Evolutionary conservation across 1,284 basidiomycete species (phyloP), one percentile per base, ranked within the genome.

Genomic region (Malassezia restricta): DNA sequence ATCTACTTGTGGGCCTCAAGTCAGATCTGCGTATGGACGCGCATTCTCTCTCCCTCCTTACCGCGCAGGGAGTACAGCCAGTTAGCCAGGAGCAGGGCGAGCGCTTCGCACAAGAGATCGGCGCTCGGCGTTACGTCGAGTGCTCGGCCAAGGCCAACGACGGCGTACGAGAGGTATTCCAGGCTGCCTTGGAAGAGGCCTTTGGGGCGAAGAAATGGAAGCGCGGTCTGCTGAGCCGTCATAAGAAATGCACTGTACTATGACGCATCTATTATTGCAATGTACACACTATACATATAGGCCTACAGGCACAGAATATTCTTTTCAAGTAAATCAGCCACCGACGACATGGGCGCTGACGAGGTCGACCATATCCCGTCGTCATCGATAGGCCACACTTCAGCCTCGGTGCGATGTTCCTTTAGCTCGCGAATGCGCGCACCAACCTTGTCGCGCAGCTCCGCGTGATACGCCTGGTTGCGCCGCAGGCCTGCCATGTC

Each of bases 1-100:
- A 92, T 58, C 82, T 98, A 63, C 80, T 98, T 29, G 87, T 99
- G 43, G 91, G 83, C 27, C 89, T 89, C 46, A 98, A 99, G 78
- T 68, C 62, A 1, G 68, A 99, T 75, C 78, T 96, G 39, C 83
- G 94, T 49, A 75, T 79, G 43, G 92, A 96, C 75, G 82, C 85
- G 28, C 84, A 86, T 63, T 91, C 89, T 39, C 79, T 83, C 59
- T 82, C 86, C n/a, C 87, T 96, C 81, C 81, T 99, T 63, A 80
- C 82, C 40, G 89, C 91, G 1, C 92, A 96, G 70, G 90, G 91
- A 3, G 85, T 85, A 62, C 78, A 79, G 35, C 87, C 94, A 8
- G 82, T 96, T 52, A 82, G 85, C 0, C 73, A 83, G 9, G 83
- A 85, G 31, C 68, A 73, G 51, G 73, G 70, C 24, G 54, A 57